Percentiles rank a stretch among this genome's conserved stretches.
phyloP scores from a whole-genome alignment of 2,329 filamentous ascomycete genomes.

The Clarireedia sp. region DNA sequence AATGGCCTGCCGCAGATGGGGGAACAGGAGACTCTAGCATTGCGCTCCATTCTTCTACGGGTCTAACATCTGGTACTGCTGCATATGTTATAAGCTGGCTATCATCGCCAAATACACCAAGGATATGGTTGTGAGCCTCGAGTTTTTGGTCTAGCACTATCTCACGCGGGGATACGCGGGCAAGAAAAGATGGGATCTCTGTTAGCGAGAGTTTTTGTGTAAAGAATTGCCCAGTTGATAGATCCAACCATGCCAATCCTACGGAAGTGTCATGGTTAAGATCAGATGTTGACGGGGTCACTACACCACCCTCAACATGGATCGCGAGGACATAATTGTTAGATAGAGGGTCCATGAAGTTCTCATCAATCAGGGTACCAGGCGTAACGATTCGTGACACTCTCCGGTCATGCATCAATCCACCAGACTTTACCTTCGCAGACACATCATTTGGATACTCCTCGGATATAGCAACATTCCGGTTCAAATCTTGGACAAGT shows the following conservation, averaged over 20 bases:
- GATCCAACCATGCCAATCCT: slow-evolving; percentile 86
- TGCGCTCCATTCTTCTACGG: slow-evolving; percentile 52
- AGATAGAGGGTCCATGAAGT: slow-evolving; percentile 88
- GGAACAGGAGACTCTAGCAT: slow-evolving; percentile 71
- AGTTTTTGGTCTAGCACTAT: slow-evolving; percentile 66
- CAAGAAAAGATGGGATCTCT: slow-evolving; percentile 70
- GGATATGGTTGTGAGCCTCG: slow-evolving; percentile 51
- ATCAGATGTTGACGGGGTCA: background rate
- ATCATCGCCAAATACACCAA: slow-evolving; percentile 65
- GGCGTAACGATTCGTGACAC: slow-evolving; percentile 87
- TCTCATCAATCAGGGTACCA: slow-evolving; percentile 93
- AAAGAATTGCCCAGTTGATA: slow-evolving; percentile 91
- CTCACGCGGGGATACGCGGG: slow-evolving; percentile 76
- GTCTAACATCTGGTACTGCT: slow-evolving; percentile 32
- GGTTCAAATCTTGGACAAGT: slow-evolving; percentile 82
- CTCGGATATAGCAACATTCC: slow-evolving; percentile 89
- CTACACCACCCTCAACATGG: slow-evolving; percentile 41
- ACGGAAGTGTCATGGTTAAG: slow-evolving; percentile 36
- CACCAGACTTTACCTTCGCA: slow-evolving; percentile 65
- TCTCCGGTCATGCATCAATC: slow-evolving; percentile 73
- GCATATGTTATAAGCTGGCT: slow-evolving; percentile 71
- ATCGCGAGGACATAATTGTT: slow-evolving; percentile 90
- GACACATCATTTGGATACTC: slow-evolving; percentile 73
- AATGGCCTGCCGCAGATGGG: slow-evolving; percentile 41
- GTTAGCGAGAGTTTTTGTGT: slow-evolving; percentile 68